Evolutionary conservation across 345 rosid genomes (phyloP).

Genomic region (Garcia nutans): DNA sequence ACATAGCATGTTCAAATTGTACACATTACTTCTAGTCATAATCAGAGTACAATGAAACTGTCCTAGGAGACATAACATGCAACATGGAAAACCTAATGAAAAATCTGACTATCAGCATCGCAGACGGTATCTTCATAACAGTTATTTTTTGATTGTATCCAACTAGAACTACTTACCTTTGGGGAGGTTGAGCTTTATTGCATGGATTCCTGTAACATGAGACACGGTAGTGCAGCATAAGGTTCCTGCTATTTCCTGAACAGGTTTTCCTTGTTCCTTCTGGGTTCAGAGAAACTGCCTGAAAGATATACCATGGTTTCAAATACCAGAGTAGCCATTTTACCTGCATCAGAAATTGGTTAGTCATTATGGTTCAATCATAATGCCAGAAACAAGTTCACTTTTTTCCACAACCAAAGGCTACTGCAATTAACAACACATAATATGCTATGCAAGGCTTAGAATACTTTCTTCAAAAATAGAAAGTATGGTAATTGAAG

Average conservation of each 20-base stretch:
- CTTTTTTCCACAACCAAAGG: background rate
- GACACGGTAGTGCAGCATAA: background rate
- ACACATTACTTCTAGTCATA: too few relatives aligned
- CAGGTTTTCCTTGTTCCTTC: background rate
- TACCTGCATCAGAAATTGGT: background rate
- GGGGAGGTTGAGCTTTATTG: too few relatives aligned
- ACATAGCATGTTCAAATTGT: background rate
- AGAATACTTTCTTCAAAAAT: background rate
- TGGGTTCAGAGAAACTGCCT: background rate
- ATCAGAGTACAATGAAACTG: too few relatives aligned
- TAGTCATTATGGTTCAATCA: background rate
- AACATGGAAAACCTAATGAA: too few relatives aligned
- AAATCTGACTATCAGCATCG: too few relatives aligned
- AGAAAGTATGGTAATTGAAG: background rate
- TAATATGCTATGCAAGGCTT: background rate
- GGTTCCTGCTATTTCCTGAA: background rate
- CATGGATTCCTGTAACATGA: background rate
- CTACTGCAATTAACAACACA: background rate
- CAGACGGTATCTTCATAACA: too few relatives aligned
- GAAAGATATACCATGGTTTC: background rate
- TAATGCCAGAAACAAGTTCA: background rate
- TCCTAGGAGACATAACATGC: too few relatives aligned
- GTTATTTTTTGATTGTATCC: too few relatives aligned
- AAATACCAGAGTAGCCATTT: background rate
- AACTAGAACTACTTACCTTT: too few relatives aligned